Evolutionary conservation across 352 stramenopile species (phyloP).

Genomic region (Phytophthora idaei): DNA sequence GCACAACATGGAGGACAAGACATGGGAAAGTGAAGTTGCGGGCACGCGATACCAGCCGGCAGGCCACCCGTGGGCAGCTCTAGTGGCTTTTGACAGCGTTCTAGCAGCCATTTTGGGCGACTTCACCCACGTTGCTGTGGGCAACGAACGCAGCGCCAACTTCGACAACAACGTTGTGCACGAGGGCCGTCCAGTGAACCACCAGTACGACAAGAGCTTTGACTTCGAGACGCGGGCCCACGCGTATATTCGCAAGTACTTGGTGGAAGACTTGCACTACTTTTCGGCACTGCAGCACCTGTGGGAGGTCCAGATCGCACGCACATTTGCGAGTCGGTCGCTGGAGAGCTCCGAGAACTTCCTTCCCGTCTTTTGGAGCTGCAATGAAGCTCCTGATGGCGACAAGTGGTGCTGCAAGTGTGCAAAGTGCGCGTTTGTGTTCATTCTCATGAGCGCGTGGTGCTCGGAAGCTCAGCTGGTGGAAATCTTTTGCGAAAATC

Average conservation of each 20-base stretch:
- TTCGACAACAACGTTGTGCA: conserved; percentile 46
- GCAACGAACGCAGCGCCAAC: conserved; percentile 51
- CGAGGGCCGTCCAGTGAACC: conserved; percentile 41
- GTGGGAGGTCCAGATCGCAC: conserved; percentile 53
- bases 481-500: conserved; percentile 22
- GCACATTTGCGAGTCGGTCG: conserved; percentile 38
- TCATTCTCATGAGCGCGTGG: conserved; percentile 47
- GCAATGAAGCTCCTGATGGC: conserved; percentile 42
- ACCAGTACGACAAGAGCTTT: conserved; percentile 61
- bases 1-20: conserved; percentile 40
- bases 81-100: conserved; percentile 49
- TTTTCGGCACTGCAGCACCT: conserved; percentile 51
- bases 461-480: conserved; percentile 26
- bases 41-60: conserved; percentile 36
- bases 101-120: conserved; percentile 36
- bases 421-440: conserved; percentile 53
- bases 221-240: conserved; percentile 40
- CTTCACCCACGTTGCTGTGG: conserved; percentile 43
- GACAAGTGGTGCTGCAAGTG: conserved; percentile 50
- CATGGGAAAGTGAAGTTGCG: conserved; percentile 32
- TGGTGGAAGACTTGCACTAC: conserved; percentile 46
- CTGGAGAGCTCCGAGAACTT: conserved; percentile 33
- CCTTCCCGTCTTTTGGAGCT: conserved; percentile 49
- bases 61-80: conserved; percentile 44
- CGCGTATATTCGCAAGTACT: conserved; percentile 43